These are phyloP conservation scores for Geranomyces michiganensis DNA, from an alignment of 192 early-diverging fungal genomes.

Conservation along the genomic window DNA sequence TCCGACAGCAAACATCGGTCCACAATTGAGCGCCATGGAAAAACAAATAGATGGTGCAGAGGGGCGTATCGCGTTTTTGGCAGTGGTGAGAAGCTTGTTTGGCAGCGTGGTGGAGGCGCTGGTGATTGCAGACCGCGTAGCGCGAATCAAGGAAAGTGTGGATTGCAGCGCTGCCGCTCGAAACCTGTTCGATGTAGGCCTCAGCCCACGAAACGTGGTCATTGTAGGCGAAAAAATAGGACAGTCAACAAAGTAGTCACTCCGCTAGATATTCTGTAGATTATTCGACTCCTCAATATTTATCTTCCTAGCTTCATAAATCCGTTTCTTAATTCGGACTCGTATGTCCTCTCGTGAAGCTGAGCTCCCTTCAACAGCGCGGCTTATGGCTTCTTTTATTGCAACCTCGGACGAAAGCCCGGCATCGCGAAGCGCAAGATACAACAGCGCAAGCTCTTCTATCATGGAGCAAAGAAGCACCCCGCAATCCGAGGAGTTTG, in stretches of 20 bases:
- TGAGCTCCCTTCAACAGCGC: no score
- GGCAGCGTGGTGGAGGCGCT: conserved; percentile 19
- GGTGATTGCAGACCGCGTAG: conserved; percentile 11
- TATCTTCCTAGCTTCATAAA: no score
- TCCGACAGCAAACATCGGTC: neutral
- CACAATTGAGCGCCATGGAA: neutral
- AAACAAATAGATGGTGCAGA: neutral
- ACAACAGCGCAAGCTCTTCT: neutral
- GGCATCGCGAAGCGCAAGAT: no score
- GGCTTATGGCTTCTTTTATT: no score
- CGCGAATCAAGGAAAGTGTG: conserved; percentile 1
- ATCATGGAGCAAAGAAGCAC: conserved; percentile 15
- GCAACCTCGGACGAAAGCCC: no score
- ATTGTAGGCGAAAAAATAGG: conserved; percentile 8
- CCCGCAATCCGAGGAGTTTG: conserved; percentile 34
- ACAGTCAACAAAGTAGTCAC: no score
- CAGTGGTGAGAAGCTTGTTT: neutral
- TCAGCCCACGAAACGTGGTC: conserved; percentile 17
- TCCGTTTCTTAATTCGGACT: no score
- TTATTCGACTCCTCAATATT: no score
- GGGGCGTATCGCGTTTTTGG: conserved; percentile 22
- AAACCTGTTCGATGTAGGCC: conserved; percentile 11
- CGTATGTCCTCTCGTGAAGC: no score
- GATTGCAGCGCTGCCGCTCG: neutral
- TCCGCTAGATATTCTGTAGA: no score